Evolutionary conservation across 768 basidiomycete species (phyloP).

Genomic region (Lactifluus subvellereus): DNA sequence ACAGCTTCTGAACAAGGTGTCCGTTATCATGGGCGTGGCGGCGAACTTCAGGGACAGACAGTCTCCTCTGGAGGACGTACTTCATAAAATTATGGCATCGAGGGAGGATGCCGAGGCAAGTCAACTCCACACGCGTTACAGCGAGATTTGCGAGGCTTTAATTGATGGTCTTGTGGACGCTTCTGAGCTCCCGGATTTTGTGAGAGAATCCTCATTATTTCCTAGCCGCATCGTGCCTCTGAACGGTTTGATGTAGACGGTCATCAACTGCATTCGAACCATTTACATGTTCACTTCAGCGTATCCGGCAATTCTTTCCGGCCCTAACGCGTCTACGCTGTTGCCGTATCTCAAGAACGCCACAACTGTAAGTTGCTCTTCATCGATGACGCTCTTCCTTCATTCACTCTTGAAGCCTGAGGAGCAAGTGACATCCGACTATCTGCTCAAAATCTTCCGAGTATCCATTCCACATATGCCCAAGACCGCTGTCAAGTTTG

Average conservation of each 20-base stretch:
- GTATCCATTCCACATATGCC: constrained; percentile 84
- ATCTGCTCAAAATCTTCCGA: constrained; percentile 83
- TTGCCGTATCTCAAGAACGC: constrained; percentile 88
- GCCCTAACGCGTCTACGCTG: constrained; percentile 74
- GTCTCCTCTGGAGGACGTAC: constrained; percentile 75
- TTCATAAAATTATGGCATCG: constrained; percentile 75
- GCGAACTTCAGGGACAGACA: constrained; percentile 78
- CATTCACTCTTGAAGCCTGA: constrained; percentile 50
- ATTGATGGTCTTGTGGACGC: constrained; percentile 90
- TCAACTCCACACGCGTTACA: constrained; percentile 59
- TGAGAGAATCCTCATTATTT: constrained; percentile 35
- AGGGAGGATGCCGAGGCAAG: constrained; percentile 54
- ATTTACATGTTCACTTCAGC: constrained; percentile 79
- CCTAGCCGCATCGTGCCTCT: constrained; percentile 1
- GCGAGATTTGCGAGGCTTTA: constrained; percentile 75
- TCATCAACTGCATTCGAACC: constrained; percentile 78
- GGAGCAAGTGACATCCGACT: constrained; percentile 79
- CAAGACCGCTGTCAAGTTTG: constrained; percentile 84
- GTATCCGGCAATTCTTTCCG: constrained; percentile 79
- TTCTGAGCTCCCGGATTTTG: constrained; percentile 69
- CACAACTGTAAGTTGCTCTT: constrained; percentile 50
- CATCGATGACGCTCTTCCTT: neutral
- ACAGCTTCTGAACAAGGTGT: constrained; percentile 56
- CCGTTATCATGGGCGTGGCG: constrained; percentile 81
- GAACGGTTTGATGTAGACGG: constrained; percentile 44